These are phyloP conservation scores for Annulohypoxylon maeteangense DNA, from an alignment of 495 filamentous ascomycete genomes.

Conservation along the genomic window DNA sequence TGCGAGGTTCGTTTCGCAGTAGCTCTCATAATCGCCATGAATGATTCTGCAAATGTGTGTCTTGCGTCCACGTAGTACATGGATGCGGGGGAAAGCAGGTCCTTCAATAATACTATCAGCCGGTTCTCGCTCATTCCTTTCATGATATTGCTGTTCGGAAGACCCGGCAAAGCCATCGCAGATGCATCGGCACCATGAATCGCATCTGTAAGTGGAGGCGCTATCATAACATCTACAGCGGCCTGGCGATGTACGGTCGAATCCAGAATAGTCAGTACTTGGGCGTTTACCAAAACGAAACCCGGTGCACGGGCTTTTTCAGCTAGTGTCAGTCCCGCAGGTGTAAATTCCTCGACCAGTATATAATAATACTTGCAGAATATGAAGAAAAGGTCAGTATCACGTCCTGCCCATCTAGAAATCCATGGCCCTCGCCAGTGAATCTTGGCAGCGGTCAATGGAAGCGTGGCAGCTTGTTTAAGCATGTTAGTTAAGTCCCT, in stretches of 20 bases:
- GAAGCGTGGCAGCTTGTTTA: constrained; percentile 72
- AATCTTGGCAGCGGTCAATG: constrained; percentile 76
- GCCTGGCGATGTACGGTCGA: constrained; percentile 82
- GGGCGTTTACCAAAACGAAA: constrained; percentile 84
- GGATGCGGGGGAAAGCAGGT: constrained; percentile 73
- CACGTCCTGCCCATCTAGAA: constrained; percentile 85
- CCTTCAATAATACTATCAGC: constrained; percentile 84
- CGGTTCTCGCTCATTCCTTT: constrained; percentile 93
- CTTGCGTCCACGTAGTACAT: constrained; percentile 57
- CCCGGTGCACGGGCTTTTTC: constrained; percentile 81
- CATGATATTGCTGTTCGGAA: constrained; percentile 70
- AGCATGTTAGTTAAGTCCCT: constrained; percentile 71
- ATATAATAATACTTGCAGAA: constrained; percentile 94
- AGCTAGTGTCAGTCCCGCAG: constrained; percentile 64
- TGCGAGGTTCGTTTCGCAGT: constrained; percentile 79
- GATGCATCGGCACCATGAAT: constrained; percentile 77
- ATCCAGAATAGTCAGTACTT: constrained; percentile 84
- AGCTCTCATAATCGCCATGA: constrained; percentile 77
- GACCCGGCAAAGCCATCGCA: constrained; percentile 72
- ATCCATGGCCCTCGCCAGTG: constrained; percentile 90
- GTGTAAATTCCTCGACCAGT: constrained; percentile 82
- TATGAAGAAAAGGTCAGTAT: constrained; percentile 93
- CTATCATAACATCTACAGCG: constrained; percentile 61
- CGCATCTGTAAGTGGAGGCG: constrained; percentile 79
- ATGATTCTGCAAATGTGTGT: constrained; percentile 80